Evolutionary conservation across 164 flowering plant genomes (phyloP).

Genomic region (Hamamelis virginiana): DNA sequence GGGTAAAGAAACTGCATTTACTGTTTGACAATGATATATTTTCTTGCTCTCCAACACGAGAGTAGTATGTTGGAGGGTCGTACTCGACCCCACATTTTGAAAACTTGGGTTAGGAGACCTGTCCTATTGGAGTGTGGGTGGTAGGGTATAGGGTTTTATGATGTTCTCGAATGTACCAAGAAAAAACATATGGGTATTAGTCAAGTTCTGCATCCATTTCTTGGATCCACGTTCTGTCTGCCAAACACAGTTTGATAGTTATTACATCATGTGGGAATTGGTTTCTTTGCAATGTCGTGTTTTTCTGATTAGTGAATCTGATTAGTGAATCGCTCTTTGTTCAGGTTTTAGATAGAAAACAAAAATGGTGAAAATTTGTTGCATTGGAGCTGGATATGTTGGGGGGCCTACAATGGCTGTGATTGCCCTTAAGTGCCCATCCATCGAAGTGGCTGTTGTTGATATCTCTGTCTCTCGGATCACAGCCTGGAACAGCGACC

Average conservation of each 20-base stretch:
- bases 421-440: constrained; percentile 83
- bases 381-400: constrained; percentile 95
- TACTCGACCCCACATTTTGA: too few species aligned
- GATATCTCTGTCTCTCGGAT: constrained; percentile 79
- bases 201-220: too few species aligned
- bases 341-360: constrained; percentile 4
- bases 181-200: too few species aligned
- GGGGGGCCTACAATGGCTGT: constrained; percentile 98
- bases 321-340: constrained; percentile 2
- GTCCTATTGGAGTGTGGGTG: too few species aligned
- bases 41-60: too few species aligned
- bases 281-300: not conserved
- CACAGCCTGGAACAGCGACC: constrained; percentile 85
- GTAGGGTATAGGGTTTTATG: too few species aligned
- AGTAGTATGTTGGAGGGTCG: too few species aligned
- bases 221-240: not conserved
- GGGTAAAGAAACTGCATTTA: too few species aligned
- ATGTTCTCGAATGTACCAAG: too few species aligned
- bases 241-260: not conserved
- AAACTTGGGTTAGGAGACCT: too few species aligned
- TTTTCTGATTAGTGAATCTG: too few species aligned
- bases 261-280: not conserved
- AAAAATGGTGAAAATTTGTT: constrained; percentile 94
- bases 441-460: constrained; percentile 79
- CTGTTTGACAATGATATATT: too few species aligned